phyloP scores from a whole-genome alignment of 768 basidiomycete genomes.

The Termitomyces heimii region DNA sequence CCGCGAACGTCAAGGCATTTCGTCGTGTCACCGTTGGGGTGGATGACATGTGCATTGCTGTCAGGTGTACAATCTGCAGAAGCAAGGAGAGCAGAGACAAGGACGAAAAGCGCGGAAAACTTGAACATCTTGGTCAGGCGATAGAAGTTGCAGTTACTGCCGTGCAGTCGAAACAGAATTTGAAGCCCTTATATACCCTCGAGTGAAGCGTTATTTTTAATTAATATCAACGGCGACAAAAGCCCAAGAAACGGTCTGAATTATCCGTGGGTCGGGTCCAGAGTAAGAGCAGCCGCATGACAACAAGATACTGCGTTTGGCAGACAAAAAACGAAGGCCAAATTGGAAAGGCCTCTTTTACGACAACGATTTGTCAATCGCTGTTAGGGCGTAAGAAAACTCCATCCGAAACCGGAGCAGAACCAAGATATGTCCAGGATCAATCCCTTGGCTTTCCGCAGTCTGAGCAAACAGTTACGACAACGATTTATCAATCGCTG shows the following conservation, averaged over 20 bases:
- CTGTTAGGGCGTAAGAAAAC: no score
- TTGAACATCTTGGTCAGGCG: not conserved
- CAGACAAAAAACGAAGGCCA: not conserved
- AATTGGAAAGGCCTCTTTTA: no score
- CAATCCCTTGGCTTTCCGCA: no score
- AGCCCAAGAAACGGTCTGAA: not conserved
- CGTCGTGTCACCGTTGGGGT: slow-evolving; percentile 19
- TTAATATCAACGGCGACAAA: not conserved
- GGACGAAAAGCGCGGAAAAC: not conserved
- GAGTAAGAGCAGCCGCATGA: not conserved
- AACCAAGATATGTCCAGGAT: no score
- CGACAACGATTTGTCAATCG: not conserved
- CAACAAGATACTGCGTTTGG: not conserved
- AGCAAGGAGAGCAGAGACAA: slow-evolving; percentile 5
- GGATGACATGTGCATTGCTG: slow-evolving; percentile 8
- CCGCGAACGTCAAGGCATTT: slow-evolving; percentile 31
- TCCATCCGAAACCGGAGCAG: no score
- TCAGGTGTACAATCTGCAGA: slow-evolving; percentile 5
- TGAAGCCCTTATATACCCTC: not conserved
- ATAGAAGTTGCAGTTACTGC: not conserved
- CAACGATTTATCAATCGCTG: not conserved
- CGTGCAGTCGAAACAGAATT: not conserved
- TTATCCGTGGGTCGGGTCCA: not conserved
- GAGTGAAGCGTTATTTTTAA: not conserved
- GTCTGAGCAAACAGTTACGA: no score